phyloP scores from a whole-genome alignment of 2,329 filamentous ascomycete species.

The Aspergillus hortae region DNA sequence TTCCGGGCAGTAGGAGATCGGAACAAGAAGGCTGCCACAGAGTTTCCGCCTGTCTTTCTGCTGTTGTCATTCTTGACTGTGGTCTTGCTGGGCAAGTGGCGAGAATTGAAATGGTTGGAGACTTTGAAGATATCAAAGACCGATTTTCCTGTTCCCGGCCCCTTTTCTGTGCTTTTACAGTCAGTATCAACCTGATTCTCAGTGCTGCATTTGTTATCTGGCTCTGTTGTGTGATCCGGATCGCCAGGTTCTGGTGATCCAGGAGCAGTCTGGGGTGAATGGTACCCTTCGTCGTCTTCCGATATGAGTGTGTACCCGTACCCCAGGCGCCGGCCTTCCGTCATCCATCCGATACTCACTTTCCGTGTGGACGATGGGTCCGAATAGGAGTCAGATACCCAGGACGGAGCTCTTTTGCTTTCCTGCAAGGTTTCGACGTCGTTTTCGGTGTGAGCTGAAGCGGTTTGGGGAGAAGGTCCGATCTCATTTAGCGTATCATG shows the following conservation, averaged over 20 bases:
- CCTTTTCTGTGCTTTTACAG: no score
- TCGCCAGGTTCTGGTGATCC: not conserved
- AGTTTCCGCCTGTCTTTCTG: no score
- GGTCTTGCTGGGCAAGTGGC: no score
- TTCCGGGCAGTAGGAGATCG: no score
- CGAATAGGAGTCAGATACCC: no score
- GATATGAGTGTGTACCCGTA: constrained; percentile 38
- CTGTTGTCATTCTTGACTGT: no score
- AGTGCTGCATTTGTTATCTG: no score
- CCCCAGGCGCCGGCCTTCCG: constrained; percentile 36
- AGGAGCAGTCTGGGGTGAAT: not conserved
- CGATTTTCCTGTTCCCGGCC: constrained; percentile 1
- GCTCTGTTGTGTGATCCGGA: not conserved
- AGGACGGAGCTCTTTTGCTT: no score
- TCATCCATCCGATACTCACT: constrained; percentile 42
- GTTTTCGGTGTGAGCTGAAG: not conserved
- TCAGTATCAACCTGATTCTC: no score
- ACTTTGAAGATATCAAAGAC: constrained; percentile 11
- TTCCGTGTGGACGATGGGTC: constrained; percentile 20
- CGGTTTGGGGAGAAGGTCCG: not conserved
- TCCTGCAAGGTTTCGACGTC: no score
- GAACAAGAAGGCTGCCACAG: no score
- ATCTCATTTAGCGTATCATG: not conserved
- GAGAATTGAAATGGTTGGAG: constrained; percentile 8
- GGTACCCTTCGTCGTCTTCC: constrained; percentile 16